Conservation (phyloP, 2,329 filamentous ascomycete species). For the Nothomitra cinnamomea region DNA sequence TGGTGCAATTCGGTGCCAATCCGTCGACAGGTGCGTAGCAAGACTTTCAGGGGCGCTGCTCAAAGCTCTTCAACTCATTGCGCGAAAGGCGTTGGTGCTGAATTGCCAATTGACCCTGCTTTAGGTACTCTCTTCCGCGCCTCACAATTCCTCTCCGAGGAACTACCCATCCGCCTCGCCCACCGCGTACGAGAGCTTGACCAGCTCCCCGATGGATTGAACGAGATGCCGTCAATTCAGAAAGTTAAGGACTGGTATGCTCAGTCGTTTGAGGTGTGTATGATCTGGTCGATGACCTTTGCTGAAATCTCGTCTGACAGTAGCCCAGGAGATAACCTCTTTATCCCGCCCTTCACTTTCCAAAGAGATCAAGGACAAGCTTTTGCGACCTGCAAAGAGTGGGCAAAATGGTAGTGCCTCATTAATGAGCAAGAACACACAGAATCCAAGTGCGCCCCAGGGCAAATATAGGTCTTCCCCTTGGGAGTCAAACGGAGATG, state of each 20-base stretch:
- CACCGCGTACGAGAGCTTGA: conserved; percentile 91
- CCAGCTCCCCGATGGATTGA: conserved; percentile 84
- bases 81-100: background rate
- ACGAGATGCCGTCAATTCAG: conserved; percentile 93
- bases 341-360: conserved; percentile 62
- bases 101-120: conserved; percentile 4
- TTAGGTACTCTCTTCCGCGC: conserved; percentile 88
- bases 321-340: conserved; percentile 67
- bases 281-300: conserved; percentile 4
- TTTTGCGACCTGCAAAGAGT: conserved; percentile 37
- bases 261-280: conserved; percentile 87
- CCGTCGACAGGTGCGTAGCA: conserved; percentile 59
- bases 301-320: conserved; percentile 15
- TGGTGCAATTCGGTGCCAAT: conserved; percentile 96
- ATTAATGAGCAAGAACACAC: conserved; percentile 65
- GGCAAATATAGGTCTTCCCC: conserved; percentile 53
- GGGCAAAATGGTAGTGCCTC: conserved; percentile 40
- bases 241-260: conserved; percentile 97
- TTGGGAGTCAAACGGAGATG: conserved; percentile 24
- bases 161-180: conserved; percentile 88
- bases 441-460: conserved; percentile 75
- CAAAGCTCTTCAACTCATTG: conserved; percentile 6
- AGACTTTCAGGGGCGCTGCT: background rate
- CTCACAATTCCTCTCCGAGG: conserved; percentile 95
- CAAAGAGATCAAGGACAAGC: conserved; percentile 57